Evolutionary conservation across 2,329 filamentous ascomycete genomes (phyloP), one percentile per base, ranked within the genome.

Genomic region (Cordyceps farinosa): DNA sequence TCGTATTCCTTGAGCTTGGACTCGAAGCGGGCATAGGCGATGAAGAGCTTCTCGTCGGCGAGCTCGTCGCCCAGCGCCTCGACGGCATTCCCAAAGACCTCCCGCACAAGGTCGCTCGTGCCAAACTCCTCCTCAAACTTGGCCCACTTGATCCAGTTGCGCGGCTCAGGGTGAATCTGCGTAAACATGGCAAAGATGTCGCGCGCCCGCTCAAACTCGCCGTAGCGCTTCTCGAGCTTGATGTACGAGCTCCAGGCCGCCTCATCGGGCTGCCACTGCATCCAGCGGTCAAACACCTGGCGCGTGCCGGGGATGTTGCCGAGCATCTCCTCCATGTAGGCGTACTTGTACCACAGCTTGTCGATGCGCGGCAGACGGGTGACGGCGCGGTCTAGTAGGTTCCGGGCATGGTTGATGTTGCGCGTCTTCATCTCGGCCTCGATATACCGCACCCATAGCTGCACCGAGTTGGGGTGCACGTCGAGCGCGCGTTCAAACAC

Each of bases 261-360:
- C 83, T 98, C 94, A 69, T 97, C 92, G 0, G 95, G 95, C 74
- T 97, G 92, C 95, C 95, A 99, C 66, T 90, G 89, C 90, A 99
- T 94, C 95, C 95, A 99, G 52, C 95, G 84, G 78, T 99, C 95
- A 74, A 98, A 99, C 0, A 98, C 91, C 70, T 97, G 91, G 64
- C 95, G 83, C 3, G 92, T 96, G 42, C 94, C 95, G 3, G 93
- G 87, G 55, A 99, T 88, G 71, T 99, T 97, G 7, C 92, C 92
- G 61, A 99, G 84, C 78, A 94, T 98, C 83, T 99, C 95, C 79
- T 98, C 94, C 90, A 97, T 96, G 75, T 96, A 97, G 32, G 96
- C 92, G 80, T 97, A 99, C 76, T 98, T 98, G 81, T 97, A 99
- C 95, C 95, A 99, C 40, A 99, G 80, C 82, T 98, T 98, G 75